Evolutionary conservation across 2,329 filamentous ascomycete genomes (phyloP).

Genomic region (Daldinia sp.): DNA sequence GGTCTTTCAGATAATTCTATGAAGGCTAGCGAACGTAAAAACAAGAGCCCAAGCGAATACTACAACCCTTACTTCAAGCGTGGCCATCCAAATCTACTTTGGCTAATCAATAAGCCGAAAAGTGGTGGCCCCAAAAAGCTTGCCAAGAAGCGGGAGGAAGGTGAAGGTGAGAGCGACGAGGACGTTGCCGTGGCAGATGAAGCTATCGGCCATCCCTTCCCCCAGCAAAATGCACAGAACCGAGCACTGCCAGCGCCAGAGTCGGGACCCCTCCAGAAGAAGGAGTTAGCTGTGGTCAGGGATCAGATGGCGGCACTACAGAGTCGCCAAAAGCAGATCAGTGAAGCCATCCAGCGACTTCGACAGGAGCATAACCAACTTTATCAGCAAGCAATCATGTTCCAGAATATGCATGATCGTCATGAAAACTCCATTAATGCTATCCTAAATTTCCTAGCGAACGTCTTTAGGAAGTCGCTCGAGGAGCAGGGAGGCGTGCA

Average conservation of each 20-base stretch:
- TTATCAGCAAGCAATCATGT: conserved; percentile 87
- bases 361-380: conserved; percentile 89
- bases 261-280: conserved; percentile 67
- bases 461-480: conserved; percentile 93
- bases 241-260: conserved; percentile 59
- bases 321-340: conserved; percentile 87
- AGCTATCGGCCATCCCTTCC: conserved; percentile 57
- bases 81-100: conserved; percentile 90
- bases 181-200: conserved; percentile 60
- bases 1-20: conserved; percentile 96
- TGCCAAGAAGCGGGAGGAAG: conserved; percentile 71
- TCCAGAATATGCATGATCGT: conserved; percentile 92
- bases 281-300: conserved; percentile 82
- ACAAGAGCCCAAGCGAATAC: conserved; percentile 98
- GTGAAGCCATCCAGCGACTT: conserved; percentile 81
- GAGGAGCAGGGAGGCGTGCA: conserved; percentile 82
- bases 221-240: conserved; percentile 46
- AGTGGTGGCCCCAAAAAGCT: conserved; percentile 71
- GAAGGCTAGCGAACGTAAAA: conserved; percentile 95
- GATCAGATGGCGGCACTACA: conserved; percentile 85
- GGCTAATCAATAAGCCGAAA: conserved; percentile 97
- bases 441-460: conserved; percentile 96
- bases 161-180: conserved; percentile 79
- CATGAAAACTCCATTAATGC: conserved; percentile 99
- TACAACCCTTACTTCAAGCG: conserved; percentile 96